Evolutionary conservation across 1,284 basidiomycete genomes (phyloP), one percentile per base, ranked within the genome.

Genomic region (Heterobasidion parviporum): DNA sequence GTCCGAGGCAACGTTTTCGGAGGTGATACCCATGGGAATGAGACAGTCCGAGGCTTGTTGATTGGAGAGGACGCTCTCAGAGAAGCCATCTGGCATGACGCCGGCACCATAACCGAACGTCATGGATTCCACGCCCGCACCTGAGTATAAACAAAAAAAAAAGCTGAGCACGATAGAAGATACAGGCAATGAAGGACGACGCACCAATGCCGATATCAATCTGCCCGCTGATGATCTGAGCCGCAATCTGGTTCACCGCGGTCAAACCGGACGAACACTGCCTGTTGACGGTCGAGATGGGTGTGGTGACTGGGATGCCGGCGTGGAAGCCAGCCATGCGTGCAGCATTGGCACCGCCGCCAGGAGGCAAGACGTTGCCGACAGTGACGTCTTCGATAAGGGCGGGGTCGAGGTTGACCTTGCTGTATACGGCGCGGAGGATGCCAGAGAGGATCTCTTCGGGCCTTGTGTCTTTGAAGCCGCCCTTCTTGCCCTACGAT

Each of bases 121-220:
- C 96, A 99, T 99, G 51, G 86, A 90, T 75, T 99, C 96, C 43
- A 95, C 94, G 67, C 96, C 96, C 51, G 93, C 92, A 66, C 91
- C 92, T 91, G 20, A 5, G 35, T 35, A 53, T 7, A 36, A 6
- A 41, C 5, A n/a, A 41, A 41, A 26, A 16, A 14, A 38, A 18
- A 10, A 48, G 20, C 8, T 14, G 35, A 14, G 2, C 5, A n/a
- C 53, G 6, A 43, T 49, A 2, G 54, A 16, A 16, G 36, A 16
- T 12, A 33, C 10, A 9, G n/a, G 38, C 46, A 44, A 35, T 20
- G 44, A 15, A 18, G 7, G n/a, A 35, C 41, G 15, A 72, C 82
- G 62, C 62, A 88, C 90, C 92, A 59, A 98, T 94, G 62, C 96
- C 95, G 66, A 98, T 88, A 69, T 95, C 89, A 62, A 96, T 94